Conservation (phyloP, 2,329 filamentous ascomycete genomes). For the Tolypocladium album region DNA sequence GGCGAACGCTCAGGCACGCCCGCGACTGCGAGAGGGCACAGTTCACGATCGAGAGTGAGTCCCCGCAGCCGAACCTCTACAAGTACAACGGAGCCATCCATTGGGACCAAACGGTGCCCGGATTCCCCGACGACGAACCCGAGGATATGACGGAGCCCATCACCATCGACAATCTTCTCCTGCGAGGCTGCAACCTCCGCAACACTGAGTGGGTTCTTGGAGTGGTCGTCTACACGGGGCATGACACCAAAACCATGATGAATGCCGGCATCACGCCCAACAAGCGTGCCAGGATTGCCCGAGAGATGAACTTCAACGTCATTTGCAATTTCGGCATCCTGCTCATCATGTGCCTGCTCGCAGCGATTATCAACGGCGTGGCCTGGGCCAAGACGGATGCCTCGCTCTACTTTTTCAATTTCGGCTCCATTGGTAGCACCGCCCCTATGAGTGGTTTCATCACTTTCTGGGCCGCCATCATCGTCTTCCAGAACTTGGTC, state of each 20-base stretch:
- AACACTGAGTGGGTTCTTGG: slow-evolving; percentile 96
- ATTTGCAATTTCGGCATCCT: slow-evolving; percentile 92
- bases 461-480: slow-evolving; percentile 91
- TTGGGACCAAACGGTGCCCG: slow-evolving; percentile 67
- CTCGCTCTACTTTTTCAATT: slow-evolving; percentile 76
- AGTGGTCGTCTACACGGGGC: slow-evolving; percentile 85
- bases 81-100: slow-evolving; percentile 83
- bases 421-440: slow-evolving; percentile 65
- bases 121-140: slow-evolving; percentile 48
- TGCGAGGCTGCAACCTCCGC: slow-evolving; percentile 84
- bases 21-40: slow-evolving; percentile 83
- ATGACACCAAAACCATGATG: slow-evolving; percentile 98
- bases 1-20: slow-evolving; percentile 73
- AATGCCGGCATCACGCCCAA: slow-evolving; percentile 92
- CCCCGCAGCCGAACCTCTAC: slow-evolving; percentile 88
- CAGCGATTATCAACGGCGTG: slow-evolving; percentile 74
- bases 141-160: slow-evolving; percentile 86
- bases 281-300: slow-evolving; percentile 83
- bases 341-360: slow-evolving; percentile 77
- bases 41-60: slow-evolving; percentile 83
- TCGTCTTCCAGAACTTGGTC: slow-evolving; percentile 96
- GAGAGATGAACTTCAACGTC: slow-evolving; percentile 94
- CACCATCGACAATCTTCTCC: slow-evolving; percentile 86
- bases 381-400: slow-evolving; percentile 67
- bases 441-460: slow-evolving; percentile 80